Evolutionary conservation across 73 alveolate genomes (phyloP).

Genomic region (Uronychia setigera): DNA sequence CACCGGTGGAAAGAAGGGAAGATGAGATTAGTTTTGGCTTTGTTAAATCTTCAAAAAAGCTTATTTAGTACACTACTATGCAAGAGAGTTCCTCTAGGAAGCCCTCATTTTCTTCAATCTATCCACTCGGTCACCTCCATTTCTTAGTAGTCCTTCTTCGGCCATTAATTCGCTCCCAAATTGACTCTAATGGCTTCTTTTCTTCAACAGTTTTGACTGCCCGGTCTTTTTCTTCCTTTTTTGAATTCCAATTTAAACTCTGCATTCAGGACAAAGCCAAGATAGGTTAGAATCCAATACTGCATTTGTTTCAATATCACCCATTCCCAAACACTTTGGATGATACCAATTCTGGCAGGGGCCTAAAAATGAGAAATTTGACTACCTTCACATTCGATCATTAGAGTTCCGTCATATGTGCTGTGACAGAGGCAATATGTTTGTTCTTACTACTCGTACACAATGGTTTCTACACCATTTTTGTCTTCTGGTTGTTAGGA

Average conservation of each 20-base stretch:
- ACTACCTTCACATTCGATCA: background rate
- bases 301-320: background rate
- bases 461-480: background rate
- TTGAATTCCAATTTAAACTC: too few species aligned
- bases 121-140: too few species aligned
- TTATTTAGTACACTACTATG: background rate
- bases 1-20: slow-evolving; percentile 9
- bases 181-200: background rate
- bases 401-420: background rate
- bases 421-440: background rate
- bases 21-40: background rate
- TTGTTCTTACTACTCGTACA: background rate
- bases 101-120: background rate
- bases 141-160: background rate
- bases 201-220: background rate
- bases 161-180: background rate
- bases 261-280: background rate
- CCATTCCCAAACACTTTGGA: background rate
- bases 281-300: background rate
- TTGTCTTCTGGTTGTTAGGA: background rate
- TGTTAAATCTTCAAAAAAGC: background rate
- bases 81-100: background rate
- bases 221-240: background rate
- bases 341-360: background rate
- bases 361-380: background rate